Base-by-base conservation (phyloP, 2,329 filamentous ascomycete genomes). In the Nannizziopsis arthrosporioides region DNA sequence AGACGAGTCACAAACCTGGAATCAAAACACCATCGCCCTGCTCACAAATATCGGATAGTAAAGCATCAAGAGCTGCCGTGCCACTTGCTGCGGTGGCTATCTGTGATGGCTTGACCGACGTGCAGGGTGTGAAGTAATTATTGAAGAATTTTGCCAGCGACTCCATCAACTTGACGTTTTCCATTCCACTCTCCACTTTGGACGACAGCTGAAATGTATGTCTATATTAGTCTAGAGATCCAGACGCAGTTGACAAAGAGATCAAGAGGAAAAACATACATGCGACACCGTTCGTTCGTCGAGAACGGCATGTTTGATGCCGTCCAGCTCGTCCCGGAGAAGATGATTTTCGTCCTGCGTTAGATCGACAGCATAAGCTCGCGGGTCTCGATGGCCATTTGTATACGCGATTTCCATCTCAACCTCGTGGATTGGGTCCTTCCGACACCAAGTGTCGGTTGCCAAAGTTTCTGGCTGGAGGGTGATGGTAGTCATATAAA, bases 11-110 rank as follows among this genome's bases (percentile, higher is more conserved):
- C 17, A 61, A 61, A 3, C 48, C 57, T 1, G 59, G 55, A 2
- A 66, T 48, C 1, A 67, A 52, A 0, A 65, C 47, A 1, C 59
- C 61, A 42, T 66, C 63, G 15, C 60, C 63, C 1, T 55, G 35
- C 7, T 65, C 61, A 48, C 62, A 65, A 15, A 67, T 61, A 30
- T 59, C 60, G 44, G 55, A 57, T 2, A 67, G 44, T 7, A 68
- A 44, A 6, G 60, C 53, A 17, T 66, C 59, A 17, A 63, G 43
- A 34, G 44, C 50, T 3, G 45, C 40, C 8, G 39, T 35, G 5
- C 49, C 56, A 8, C 58, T 57, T 9, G 58, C 53, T 4, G 49
- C 58, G 2, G 51, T 50, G 1, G 45, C 48, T 2, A 63, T 22
- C 19, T 62, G 57, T 18, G 48, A 42, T 5, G 54, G 30, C 2